Evolutionary conservation across 768 basidiomycete genomes (phyloP), one percentile per base, ranked within the genome.

Genomic region (Pulveroboletus frians): DNA sequence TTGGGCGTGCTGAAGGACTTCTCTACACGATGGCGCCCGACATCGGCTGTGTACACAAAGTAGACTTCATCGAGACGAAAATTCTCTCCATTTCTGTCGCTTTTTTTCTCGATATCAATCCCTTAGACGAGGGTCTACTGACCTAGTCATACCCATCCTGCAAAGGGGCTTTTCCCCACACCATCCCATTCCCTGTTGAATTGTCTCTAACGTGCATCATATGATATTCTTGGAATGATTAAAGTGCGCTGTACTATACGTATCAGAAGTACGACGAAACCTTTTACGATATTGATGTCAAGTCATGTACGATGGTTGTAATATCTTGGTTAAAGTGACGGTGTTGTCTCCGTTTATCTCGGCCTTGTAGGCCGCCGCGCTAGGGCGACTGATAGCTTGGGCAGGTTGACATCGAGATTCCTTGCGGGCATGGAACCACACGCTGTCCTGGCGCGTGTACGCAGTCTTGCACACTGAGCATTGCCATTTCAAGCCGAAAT

Each of bases 161-260:
- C 39, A 43, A 52, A 53, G 27, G n/a, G 27, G 30, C 9, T 18
- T 31, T 39, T 15, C 39, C 11, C 11, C 9, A 34, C 34, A 42
- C 21, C 32, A 37, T 45, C 32, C 46, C 30, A 37, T 45, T 35
- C 46, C 30, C 46, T 43, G 10, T 17, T 41, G 38, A 47, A n/a
- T 7, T 43, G 39, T 47, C 52, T 40, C 43, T 45, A 38, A 52
- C 37, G 45, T 39, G 47, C 34, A 43, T 53, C 15, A 29, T 26
- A 13, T 15, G 26, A 48, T 38, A 36, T 42, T 36, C 35, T 40
- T 18, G 35, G 18, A 55, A 46, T 27, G 14, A 53, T 52, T 61
- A 64, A 31, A 34, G 42, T 54, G 54, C 46, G n/a, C 5, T 58
- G 14, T 64, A 61, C 41, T 43, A 20, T 64, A 61, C 46, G 4